These are phyloP conservation scores for Lyophyllum decastes DNA, from an alignment of 768 basidiomycete species.

Conservation along the genomic window DNA sequence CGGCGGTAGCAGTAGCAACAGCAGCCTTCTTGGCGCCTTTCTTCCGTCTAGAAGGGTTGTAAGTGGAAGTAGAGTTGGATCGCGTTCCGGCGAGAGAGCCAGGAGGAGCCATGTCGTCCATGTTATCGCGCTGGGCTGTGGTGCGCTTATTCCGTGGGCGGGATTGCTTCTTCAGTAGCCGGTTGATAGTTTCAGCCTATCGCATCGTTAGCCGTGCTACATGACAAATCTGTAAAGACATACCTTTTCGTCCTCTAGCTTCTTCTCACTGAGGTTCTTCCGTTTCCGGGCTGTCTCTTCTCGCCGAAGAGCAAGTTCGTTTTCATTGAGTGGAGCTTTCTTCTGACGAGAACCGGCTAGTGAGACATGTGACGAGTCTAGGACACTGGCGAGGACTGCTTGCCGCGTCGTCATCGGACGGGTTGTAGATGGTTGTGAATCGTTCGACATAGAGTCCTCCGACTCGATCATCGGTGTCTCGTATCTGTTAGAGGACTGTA, in stretches of 20 bases:
- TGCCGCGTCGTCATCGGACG: slow-evolving; percentile 60
- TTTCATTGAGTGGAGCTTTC: slow-evolving; percentile 22
- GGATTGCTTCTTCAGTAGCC: slow-evolving; percentile 83
- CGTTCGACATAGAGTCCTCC: slow-evolving; percentile 36
- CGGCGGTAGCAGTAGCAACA: too few relatives aligned
- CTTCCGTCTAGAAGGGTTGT: slow-evolving; percentile 10
- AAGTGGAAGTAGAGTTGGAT: slow-evolving; percentile 22
- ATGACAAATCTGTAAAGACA: too few relatives aligned
- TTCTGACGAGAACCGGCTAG: slow-evolving; percentile 33
- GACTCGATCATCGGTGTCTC: slow-evolving; percentile 32
- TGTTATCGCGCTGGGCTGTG: slow-evolving; percentile 39
- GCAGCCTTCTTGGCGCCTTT: slow-evolving; percentile 10
- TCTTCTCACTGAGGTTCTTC: slow-evolving; percentile 79
- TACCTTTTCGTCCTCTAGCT: slow-evolving; percentile 85
- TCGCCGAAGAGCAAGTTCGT: slow-evolving; percentile 40
- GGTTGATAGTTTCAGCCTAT: slow-evolving; percentile 87
- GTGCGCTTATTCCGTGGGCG: slow-evolving; percentile 64
- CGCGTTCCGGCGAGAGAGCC: slow-evolving; percentile 23
- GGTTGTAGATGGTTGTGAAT: slow-evolving; percentile 27
- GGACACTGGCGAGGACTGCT: slow-evolving; percentile 70
- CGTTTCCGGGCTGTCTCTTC: slow-evolving; percentile 85
- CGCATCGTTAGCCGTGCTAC: too few relatives aligned
- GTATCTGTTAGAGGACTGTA: slow-evolving; percentile 19
- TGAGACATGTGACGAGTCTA: slow-evolving; percentile 69
- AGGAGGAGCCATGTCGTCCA: slow-evolving; percentile 22